Conservation (phyloP, 106 monocot species). For the Dendrobium catenatum region DNA sequence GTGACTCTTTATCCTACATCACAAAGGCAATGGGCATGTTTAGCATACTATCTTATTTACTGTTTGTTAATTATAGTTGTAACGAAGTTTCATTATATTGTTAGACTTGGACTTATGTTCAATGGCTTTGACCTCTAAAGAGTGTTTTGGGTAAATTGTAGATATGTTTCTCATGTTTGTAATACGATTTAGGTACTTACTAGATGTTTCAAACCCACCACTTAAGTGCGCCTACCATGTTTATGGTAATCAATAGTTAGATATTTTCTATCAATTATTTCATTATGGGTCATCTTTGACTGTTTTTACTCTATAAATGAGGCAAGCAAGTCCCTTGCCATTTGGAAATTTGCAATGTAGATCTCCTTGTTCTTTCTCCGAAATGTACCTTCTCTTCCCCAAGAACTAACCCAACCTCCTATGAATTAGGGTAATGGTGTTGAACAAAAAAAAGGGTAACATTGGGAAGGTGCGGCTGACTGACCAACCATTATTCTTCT, state of each 20-base stretch:
- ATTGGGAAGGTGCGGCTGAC: background rate
- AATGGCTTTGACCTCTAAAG: background rate
- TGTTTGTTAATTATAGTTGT: background rate
- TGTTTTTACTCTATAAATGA: too few species aligned
- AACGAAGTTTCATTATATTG: background rate
- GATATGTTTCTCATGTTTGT: background rate
- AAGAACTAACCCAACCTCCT: too few species aligned
- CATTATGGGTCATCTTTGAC: background rate
- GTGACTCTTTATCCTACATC: constrained; percentile 4
- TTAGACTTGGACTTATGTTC: background rate
- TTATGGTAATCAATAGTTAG: too few species aligned
- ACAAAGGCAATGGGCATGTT: background rate
- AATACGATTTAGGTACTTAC: background rate
- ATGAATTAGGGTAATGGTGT: too few species aligned
- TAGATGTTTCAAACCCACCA: background rate
- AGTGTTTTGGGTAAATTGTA: background rate
- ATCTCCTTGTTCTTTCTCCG: too few species aligned
- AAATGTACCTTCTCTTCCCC: too few species aligned
- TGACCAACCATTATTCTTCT: background rate
- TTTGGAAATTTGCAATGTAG: too few species aligned
- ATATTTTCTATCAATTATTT: background rate
- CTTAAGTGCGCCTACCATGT: too few species aligned
- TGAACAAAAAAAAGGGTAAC: too few species aligned
- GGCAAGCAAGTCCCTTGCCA: too few species aligned
- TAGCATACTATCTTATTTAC: background rate